Percentiles rank a stretch among this genome's conserved stretches.
phyloP scores from a whole-genome alignment of 1,284 basidiomycete genomes.

The Pseudozyma hubeiensis region DNA sequence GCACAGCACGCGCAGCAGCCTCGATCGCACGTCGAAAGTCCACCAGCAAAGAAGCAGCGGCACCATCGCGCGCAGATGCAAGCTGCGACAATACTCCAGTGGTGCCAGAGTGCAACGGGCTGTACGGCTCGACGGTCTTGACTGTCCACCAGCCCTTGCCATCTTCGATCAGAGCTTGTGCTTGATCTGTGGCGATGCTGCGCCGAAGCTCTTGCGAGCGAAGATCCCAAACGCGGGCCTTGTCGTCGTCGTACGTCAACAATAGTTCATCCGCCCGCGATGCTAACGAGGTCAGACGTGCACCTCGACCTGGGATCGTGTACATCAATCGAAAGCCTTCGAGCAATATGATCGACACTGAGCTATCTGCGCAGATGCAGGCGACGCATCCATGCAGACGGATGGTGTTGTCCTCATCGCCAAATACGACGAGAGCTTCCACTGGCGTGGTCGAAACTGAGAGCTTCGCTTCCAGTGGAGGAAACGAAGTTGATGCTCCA shows the following conservation, averaged over 20 bases:
- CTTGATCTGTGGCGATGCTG: constrained; percentile 81
- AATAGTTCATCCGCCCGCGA: constrained; percentile 79
- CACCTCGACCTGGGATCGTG: constrained; percentile 78
- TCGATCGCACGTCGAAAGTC: constrained; percentile 63
- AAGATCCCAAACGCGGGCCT: constrained; percentile 89
- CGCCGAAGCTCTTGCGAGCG: constrained; percentile 85
- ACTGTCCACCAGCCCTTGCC: constrained; percentile 52
- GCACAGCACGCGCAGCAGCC: constrained; percentile 48
- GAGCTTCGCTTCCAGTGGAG: constrained; percentile 77
- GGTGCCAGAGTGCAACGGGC: constrained; percentile 33
- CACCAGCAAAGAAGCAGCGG: constrained; percentile 49
- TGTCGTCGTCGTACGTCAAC: constrained; percentile 80
- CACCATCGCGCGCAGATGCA: constrained; percentile 36
- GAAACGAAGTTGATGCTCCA: constrained; percentile 24
- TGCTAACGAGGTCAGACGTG: constrained; percentile 76
- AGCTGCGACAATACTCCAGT: constrained; percentile 52
- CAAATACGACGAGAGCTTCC: constrained; percentile 74
- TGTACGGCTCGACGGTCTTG: constrained; percentile 34
- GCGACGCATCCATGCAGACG: constrained; percentile 78
- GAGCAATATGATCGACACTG: constrained; percentile 81
- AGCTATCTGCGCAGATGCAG: constrained; percentile 82
- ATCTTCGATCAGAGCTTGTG: constrained; percentile 78
- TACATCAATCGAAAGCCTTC: constrained; percentile 78
- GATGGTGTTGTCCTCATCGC: constrained; percentile 72
- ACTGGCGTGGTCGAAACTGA: constrained; percentile 78